Evolutionary conservation across 2,329 filamentous ascomycete genomes (phyloP), one percentile per base, ranked within the genome.

Genomic region (Thielaviopsis populi): DNA sequence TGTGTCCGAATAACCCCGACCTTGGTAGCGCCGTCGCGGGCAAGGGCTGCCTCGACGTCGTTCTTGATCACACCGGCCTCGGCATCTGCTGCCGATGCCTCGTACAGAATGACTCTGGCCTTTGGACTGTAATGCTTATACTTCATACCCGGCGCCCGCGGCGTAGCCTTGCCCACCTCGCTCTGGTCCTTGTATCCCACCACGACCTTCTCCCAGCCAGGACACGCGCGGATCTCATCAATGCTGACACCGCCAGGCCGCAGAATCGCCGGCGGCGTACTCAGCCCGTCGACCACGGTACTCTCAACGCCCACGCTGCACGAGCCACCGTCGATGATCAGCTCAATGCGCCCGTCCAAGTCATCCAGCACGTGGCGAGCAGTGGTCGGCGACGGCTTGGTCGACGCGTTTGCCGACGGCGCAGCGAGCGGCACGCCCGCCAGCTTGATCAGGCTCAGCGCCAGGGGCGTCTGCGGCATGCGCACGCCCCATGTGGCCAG

Each of bases 71-170:
- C 70, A 7, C 76, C 76, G 10, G 70, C 70, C 53, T 69, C 68
- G 24, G 74, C 73, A 11, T 67, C 68, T 13, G 66, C 67, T 72
- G 71, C 75, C 43, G 70, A 73, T 30, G 81, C 75, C 72, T 96
- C 89, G 71, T 91, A 95, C 1, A 97, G 78, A 15, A 95, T 77
- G 1, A 99, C 91, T 56, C 80, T 84, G 0, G 94, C 95, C 73
- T 86, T 89, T 0, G 94, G 94, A 53, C 91, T 95, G 71, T 99
- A 99, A 73, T 99, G 94, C 72, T 94, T 89, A 73, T 99, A 99
- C 75, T 99, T 99, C 94, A 99, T 99, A 0, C 94, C 94, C 0
- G 94, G 94, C 0, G 94, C 94, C 64, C 89, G 80, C 0, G 94
- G 94, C 10, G 81, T 80, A n/a, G 67, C 66, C 0, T 72, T 83